Conservation (phyloP, 345 rosid genomes). For the Erodium maritimum region DNA sequence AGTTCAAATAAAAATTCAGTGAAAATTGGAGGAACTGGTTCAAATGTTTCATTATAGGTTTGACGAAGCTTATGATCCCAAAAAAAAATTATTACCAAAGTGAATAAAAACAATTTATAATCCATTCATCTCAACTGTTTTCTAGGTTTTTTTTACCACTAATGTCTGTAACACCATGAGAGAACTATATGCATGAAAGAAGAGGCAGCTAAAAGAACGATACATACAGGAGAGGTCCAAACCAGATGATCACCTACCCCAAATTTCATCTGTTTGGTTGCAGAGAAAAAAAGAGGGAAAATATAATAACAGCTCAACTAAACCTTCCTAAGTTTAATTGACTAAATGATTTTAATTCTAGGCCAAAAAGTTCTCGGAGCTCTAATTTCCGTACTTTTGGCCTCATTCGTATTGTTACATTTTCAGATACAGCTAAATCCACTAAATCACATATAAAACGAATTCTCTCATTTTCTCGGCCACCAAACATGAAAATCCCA, state of each 20-base stretch:
- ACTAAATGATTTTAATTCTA: neutral
- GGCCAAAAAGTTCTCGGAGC: too few species aligned
- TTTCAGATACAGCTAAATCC: neutral
- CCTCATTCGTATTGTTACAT: neutral
- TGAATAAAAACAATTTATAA: too few species aligned
- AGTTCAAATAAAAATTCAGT: neutral
- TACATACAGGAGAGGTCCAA: too few species aligned
- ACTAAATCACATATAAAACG: neutral
- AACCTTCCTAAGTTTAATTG: neutral
- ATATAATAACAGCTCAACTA: neutral
- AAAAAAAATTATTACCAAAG: too few species aligned
- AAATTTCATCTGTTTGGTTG: neutral
- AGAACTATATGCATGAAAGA: too few species aligned
- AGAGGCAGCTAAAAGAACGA: too few species aligned
- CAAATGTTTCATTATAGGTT: too few species aligned
- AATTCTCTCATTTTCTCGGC: neutral
- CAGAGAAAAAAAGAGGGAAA: neutral
- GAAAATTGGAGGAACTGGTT: too few species aligned
- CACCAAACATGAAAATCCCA: neutral
- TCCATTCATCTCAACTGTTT: too few species aligned
- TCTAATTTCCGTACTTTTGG: neutral
- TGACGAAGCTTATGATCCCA: too few species aligned
- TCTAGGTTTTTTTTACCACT: too few species aligned
- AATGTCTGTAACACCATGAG: too few species aligned
- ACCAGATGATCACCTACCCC: neutral